These are phyloP conservation scores for Cladosporium colombiae DNA, from an alignment of 2,329 filamentous ascomycete genomes.

Conservation along the genomic window DNA sequence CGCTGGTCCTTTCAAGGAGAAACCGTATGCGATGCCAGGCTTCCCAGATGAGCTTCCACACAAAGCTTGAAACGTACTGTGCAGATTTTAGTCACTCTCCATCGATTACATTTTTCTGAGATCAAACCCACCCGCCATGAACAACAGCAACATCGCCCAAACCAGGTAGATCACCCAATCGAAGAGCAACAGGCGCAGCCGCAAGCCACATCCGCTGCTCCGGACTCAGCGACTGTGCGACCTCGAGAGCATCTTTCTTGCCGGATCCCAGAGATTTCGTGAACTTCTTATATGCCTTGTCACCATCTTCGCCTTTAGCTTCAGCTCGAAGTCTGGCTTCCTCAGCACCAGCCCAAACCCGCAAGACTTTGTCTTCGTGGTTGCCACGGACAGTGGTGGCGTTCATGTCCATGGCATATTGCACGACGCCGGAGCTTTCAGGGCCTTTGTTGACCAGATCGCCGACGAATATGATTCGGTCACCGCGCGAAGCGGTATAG, in stretches of 20 bases:
- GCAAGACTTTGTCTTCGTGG: conserved; percentile 20
- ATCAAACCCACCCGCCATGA: conserved; percentile 1
- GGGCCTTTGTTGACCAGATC: conserved; percentile 17
- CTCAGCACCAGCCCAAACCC: conserved; percentile 7
- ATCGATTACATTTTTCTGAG: not conserved
- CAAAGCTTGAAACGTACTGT: not conserved
- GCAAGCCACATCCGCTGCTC: conserved; percentile 9
- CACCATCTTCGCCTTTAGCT: conserved; percentile 12
- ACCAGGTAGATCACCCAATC: not conserved
- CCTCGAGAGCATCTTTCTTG: conserved; percentile 4
- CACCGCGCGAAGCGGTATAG: not conserved
- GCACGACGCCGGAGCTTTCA: conserved; percentile 12
- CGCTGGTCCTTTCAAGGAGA: not conserved
- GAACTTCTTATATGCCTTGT: conserved; percentile 6
- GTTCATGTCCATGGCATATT: conserved; percentile 16
- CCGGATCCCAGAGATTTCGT: conserved; percentile 1
- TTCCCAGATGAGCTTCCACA: not conserved
- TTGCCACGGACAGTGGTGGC: conserved; percentile 19
- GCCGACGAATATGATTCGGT: conserved; percentile 13
- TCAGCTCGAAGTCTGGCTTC: conserved; percentile 2
- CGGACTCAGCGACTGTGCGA: not conserved
- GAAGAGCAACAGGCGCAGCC: conserved; percentile 5
- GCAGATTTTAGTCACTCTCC: not conserved
- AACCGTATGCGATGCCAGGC: not conserved
- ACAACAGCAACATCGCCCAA: conserved; percentile 7